Evolutionary conservation across 2,329 filamentous ascomycete genomes (phyloP).

Genomic region (Monosporascus ibericus): DNA sequence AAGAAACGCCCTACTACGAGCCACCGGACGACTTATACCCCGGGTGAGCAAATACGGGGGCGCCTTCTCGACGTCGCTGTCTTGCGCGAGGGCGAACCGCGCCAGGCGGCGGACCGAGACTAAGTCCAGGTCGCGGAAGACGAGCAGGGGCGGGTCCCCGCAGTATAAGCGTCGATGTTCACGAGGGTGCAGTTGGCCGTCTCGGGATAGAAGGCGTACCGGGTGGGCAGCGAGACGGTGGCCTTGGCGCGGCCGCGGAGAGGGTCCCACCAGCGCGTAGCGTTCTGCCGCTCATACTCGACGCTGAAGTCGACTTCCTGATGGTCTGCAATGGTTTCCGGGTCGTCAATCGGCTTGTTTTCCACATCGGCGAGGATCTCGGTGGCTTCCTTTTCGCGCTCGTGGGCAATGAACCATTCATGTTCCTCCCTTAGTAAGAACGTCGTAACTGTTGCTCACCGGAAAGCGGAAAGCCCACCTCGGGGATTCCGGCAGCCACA

Average conservation of each 20-base stretch:
- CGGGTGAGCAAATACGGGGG: slow-evolving; percentile 11
- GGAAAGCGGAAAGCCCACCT: slow-evolving; percentile 6
- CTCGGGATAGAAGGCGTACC: slow-evolving; percentile 40
- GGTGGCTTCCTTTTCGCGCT: slow-evolving; percentile 19
- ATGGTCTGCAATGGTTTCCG: slow-evolving; percentile 14
- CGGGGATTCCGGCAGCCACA: slow-evolving; percentile 21
- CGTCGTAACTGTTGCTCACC: neutral
- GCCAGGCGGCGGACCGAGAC: slow-evolving; percentile 13
- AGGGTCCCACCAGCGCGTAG: slow-evolving; percentile 19
- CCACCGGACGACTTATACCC: slow-evolving; percentile 1
- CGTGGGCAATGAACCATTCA: slow-evolving; percentile 22
- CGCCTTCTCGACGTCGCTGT: slow-evolving; percentile 18
- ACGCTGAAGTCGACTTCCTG: slow-evolving; percentile 21
- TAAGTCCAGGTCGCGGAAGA: slow-evolving; percentile 18
- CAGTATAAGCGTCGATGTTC: slow-evolving; percentile 20
- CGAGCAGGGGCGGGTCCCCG: slow-evolving; percentile 17
- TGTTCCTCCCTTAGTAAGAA: neutral
- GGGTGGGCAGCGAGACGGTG: slow-evolving; percentile 35
- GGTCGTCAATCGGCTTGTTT: slow-evolving; percentile 17
- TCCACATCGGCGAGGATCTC: slow-evolving; percentile 20
- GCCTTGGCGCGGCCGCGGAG: slow-evolving; percentile 13
- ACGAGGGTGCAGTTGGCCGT: slow-evolving; percentile 25
- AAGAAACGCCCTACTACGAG: no score
- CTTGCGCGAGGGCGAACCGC: slow-evolving; percentile 12
- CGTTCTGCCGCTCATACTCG: slow-evolving; percentile 20